These are phyloP conservation scores for Pseudogymnoascus pannorum DNA, from an alignment of 2,329 filamentous ascomycete genomes.

Conservation along the genomic window DNA sequence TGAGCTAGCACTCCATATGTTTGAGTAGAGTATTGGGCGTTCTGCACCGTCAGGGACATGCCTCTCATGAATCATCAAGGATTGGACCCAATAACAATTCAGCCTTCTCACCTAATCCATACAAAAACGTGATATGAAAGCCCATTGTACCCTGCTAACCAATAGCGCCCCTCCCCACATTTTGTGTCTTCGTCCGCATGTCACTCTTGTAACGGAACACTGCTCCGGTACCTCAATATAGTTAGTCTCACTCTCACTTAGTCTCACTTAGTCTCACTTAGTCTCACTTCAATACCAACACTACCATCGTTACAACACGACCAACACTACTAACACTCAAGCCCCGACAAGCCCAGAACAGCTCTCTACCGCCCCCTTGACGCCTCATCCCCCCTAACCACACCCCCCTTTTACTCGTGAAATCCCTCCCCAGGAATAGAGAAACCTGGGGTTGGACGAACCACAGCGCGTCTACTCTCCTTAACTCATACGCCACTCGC, in stretches of 20 bases:
- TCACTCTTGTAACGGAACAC: background rate
- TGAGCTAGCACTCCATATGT: too few relatives aligned
- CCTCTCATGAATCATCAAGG: background rate
- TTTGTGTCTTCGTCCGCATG: background rate
- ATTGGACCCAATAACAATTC: background rate
- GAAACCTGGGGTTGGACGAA: slow-evolving; percentile 3
- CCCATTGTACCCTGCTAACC: background rate
- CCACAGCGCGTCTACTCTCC: background rate
- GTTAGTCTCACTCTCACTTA: background rate
- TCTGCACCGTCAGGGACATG: slow-evolving; percentile 1
- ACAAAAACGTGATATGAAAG: background rate
- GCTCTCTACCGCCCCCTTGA: background rate
- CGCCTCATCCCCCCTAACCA: background rate
- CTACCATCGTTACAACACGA: too few relatives aligned
- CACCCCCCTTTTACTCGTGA: background rate
- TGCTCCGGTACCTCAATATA: background rate
- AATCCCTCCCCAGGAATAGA: background rate
- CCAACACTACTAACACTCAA: background rate
- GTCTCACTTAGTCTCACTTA: too few relatives aligned
- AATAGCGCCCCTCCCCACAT: background rate
- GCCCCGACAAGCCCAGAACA: background rate
- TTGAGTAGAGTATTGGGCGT: too few relatives aligned
- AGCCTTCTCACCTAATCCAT: background rate
- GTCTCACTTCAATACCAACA: too few relatives aligned
- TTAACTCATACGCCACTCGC: background rate